Conservation (phyloP, 306 rosid genomes). For the Quillaja saponaria region DNA sequence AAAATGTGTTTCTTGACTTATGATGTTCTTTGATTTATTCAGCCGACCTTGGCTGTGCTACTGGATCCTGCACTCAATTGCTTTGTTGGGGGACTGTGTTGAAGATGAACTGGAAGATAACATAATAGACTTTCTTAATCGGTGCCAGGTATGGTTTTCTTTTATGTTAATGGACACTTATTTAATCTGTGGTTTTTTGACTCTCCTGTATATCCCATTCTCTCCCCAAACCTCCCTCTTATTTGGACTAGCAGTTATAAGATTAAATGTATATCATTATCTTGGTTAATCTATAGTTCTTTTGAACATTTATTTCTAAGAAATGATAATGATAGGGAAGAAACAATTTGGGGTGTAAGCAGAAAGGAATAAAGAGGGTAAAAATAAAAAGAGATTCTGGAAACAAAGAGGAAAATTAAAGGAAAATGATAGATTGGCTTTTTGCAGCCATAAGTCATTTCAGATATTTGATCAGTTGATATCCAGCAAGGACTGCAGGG, state of each 20-base stretch:
- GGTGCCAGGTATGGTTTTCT: conserved; percentile 64
- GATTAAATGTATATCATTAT: not conserved
- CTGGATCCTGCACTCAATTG: conserved; percentile 85
- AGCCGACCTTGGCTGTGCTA: conserved; percentile 99
- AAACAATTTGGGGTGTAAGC: too few species aligned
- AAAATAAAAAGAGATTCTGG: not conserved
- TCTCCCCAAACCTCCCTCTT: not conserved
- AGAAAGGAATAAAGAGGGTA: not conserved
- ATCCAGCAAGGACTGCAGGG: not conserved
- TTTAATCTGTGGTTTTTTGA: not conserved
- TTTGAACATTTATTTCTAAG: not conserved
- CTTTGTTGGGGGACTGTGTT: conserved; percentile 66
- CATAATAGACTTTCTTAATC: conserved; percentile 67
- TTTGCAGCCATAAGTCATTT: not conserved
- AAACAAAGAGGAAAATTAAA: not conserved
- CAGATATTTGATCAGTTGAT: not conserved
- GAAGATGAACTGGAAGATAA: conserved; percentile 55
- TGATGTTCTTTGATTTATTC: conserved; percentile 19
- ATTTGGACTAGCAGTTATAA: not conserved
- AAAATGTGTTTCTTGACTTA: not conserved
- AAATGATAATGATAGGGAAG: too few species aligned
- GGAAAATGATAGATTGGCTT: not conserved
- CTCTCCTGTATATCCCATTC: not conserved
- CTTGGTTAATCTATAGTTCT: not conserved
- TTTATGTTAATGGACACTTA: too few species aligned